Evolutionary conservation across 441 rosid genomes (phyloP).

Genomic region (Arabidopsis lyrata): DNA sequence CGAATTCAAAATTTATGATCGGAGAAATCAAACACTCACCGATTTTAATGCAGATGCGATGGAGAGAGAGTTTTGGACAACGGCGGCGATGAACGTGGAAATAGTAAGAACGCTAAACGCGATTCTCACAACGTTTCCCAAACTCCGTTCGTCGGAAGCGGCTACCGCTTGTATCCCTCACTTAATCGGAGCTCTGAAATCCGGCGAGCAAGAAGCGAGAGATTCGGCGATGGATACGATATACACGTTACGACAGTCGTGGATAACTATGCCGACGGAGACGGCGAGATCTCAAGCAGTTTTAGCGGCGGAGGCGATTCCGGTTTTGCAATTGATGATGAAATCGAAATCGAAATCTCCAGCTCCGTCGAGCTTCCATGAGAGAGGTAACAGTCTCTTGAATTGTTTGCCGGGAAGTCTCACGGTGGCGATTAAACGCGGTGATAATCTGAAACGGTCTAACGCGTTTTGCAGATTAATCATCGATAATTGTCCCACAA

Average conservation of each 20-base stretch:
- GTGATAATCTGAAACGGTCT: slow-evolving; percentile 85
- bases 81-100: slow-evolving; percentile 76
- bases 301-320: slow-evolving; percentile 86
- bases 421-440: slow-evolving; percentile 82
- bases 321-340: slow-evolving; percentile 77
- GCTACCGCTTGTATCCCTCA: slow-evolving; percentile 83
- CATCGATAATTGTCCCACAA: slow-evolving; percentile 75
- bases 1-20: neutral
- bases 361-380: slow-evolving; percentile 63
- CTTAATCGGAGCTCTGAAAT: slow-evolving; percentile 77
- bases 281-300: slow-evolving; percentile 78
- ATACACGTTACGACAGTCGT: slow-evolving; percentile 77
- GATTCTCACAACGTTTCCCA: slow-evolving; percentile 82
- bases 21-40: slow-evolving; percentile 1
- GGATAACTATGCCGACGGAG: slow-evolving; percentile 83
- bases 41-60: slow-evolving; percentile 66
- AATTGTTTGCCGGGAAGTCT: slow-evolving; percentile 91
- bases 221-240: slow-evolving; percentile 81
- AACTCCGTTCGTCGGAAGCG: slow-evolving; percentile 86
- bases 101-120: slow-evolving; percentile 79
- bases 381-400: slow-evolving; percentile 77
- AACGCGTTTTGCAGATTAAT: slow-evolving; percentile 88
- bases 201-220: slow-evolving; percentile 79
- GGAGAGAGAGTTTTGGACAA: slow-evolving; percentile 88
- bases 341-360: slow-evolving; percentile 86